phyloP scores from a whole-genome alignment of 2,329 filamentous ascomycete species.

The Colletotrichum limetticola region DNA sequence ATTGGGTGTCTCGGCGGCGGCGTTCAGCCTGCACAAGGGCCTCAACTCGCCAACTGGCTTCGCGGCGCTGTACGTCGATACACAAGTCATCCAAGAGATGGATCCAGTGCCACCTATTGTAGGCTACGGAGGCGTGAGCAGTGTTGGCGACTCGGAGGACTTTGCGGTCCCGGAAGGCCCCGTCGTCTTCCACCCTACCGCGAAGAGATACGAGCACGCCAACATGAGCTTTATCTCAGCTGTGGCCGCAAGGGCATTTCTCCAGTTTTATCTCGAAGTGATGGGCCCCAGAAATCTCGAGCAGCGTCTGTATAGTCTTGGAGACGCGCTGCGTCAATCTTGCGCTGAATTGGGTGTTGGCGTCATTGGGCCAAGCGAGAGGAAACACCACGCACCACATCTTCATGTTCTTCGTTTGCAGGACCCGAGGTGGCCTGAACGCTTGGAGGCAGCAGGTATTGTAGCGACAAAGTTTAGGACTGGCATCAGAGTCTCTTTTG shows the following conservation, averaged over 20 bases:
- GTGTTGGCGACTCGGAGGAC: slow-evolving; percentile 32
- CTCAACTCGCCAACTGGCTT: slow-evolving; percentile 45
- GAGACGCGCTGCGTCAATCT: slow-evolving; percentile 36
- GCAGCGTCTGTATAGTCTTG: slow-evolving; percentile 39
- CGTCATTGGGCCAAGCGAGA: slow-evolving; percentile 38
- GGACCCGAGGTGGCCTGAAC: slow-evolving; percentile 36
- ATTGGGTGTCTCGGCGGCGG: slow-evolving; percentile 42
- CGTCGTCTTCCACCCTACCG: slow-evolving; percentile 38
- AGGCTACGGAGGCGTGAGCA: slow-evolving; percentile 39
- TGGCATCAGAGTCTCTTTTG: slow-evolving; percentile 42
- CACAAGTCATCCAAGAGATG: slow-evolving; percentile 35
- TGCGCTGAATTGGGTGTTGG: slow-evolving; percentile 38
- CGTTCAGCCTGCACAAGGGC: slow-evolving; percentile 47
- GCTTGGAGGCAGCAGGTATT: slow-evolving; percentile 34
- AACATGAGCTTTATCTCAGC: slow-evolving; percentile 42
- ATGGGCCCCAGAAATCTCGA: slow-evolving; percentile 40
- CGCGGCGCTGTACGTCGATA: slow-evolving; percentile 43
- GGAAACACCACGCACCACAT: slow-evolving; percentile 41
- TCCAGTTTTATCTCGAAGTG: slow-evolving; percentile 41
- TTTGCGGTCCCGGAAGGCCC: slow-evolving; percentile 35
- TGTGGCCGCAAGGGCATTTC: slow-evolving; percentile 39
- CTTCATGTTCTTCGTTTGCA: slow-evolving; percentile 42
- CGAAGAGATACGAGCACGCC: slow-evolving; percentile 44
- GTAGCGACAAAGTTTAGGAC: slow-evolving; percentile 39
- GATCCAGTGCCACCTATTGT: slow-evolving; percentile 43